These are phyloP conservation scores for Tetradesmus obliquus DNA, from an alignment of 139 green algal genomes.

Conservation along the genomic window DNA sequence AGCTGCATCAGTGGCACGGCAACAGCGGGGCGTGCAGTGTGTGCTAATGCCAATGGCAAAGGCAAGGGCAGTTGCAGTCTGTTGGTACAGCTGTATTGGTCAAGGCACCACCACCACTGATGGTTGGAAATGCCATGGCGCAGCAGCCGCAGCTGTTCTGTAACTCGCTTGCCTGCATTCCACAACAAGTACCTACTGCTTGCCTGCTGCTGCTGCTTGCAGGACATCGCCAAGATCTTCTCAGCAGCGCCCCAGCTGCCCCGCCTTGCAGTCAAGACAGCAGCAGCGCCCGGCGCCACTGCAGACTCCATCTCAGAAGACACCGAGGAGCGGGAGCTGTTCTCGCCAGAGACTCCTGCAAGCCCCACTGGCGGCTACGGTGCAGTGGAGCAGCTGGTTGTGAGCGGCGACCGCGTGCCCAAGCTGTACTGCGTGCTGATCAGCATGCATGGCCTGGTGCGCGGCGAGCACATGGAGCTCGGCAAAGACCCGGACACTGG, in stretches of 20 bases:
- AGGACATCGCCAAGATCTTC: conserved; percentile 41
- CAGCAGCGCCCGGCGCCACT: background rate
- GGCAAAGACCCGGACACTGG: conserved; percentile 93
- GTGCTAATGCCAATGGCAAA: too few relatives aligned
- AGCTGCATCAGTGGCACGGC: too few relatives aligned
- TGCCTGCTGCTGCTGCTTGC: background rate
- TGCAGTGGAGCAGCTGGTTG: background rate
- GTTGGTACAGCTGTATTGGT: too few relatives aligned
- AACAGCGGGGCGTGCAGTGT: too few relatives aligned
- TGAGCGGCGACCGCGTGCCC: conserved; percentile 38
- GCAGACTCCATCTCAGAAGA: background rate
- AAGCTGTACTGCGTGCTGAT: conserved; percentile 91
- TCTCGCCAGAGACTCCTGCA: conserved; percentile 28
- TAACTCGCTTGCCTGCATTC: background rate
- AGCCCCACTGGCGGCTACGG: background rate
- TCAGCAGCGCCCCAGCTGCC: background rate
- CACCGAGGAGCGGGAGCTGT: conserved; percentile 13
- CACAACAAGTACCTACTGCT: background rate
- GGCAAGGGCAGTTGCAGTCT: too few relatives aligned
- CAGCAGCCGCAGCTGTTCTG: background rate
- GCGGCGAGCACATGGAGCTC: conserved; percentile 94
- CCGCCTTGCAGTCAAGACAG: conserved; percentile 27
- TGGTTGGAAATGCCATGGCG: too few relatives aligned
- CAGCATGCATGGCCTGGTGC: conserved; percentile 91
- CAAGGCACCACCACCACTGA: too few relatives aligned